Percentiles rank a stretch among this genome's conserved stretches.
phyloP scores from a whole-genome alignment of 805 yeast species.

The Kazachstania psychrophila region DNA sequence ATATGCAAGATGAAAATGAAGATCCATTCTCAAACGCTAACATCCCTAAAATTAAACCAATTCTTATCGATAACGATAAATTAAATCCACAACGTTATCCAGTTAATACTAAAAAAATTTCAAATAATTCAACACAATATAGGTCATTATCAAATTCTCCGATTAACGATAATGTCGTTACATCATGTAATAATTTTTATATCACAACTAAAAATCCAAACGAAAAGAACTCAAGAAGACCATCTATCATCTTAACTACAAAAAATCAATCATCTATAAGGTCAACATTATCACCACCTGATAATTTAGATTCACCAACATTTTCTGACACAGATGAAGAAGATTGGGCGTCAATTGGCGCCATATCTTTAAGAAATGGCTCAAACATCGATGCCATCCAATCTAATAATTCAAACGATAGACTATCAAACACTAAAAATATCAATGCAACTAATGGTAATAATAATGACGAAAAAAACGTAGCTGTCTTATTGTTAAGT shows the following conservation, averaged over 20 bases:
- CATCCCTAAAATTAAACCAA: no score
- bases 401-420: not conserved
- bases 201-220: no score
- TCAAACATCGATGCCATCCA: constrained; percentile 4
- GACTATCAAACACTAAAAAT: constrained; percentile 5
- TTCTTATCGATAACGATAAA: no score
- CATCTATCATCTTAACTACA: constrained; percentile 32
- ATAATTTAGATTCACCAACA: constrained; percentile 23
- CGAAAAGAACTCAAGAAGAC: constrained; percentile 28
- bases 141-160: constrained; percentile 1
- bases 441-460: constrained; percentile 1
- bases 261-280: constrained; percentile 23
- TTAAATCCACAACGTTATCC: no score
- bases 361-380: constrained; percentile 45
- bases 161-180: constrained; percentile 7
- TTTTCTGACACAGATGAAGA: constrained; percentile 87
- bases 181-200: no score
- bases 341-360: constrained; percentile 90
- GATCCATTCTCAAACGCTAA: no score
- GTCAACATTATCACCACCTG: constrained; percentile 18
- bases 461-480: constrained; percentile 19
- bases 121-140: not conserved
- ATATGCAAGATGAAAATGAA: no score
- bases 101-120: no score
- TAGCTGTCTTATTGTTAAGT: constrained; percentile 27